Base-by-base conservation (phyloP, 371 early-diverging fungal genomes). In the Syncephalis fuscata region DNA sequence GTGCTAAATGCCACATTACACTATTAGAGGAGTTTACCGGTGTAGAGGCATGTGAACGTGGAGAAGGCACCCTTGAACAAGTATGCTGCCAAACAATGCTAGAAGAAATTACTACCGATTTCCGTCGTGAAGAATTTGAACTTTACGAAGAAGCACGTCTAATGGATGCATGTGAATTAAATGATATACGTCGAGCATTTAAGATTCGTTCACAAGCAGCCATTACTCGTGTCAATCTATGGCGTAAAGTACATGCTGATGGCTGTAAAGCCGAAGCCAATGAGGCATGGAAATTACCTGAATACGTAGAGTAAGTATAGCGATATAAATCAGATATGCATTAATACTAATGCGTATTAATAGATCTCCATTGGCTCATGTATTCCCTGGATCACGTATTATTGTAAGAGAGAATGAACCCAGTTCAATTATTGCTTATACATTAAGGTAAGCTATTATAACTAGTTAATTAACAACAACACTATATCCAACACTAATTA, bases 401-500 rank as follows among this genome's bases (percentile, higher is more conserved):
- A 74, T 93, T 23, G 78, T 92, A 1, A 70, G 92, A 32, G 94
- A 95, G 60, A 81, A 87, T 37, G 93, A 95, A 54, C 92, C 92
- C 2, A 85, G 85, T 53, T 90, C 92, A 0, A 86, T 95, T 45
- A 80, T 95, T 23, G 88, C 96, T 0, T 82, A 82, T 51, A 78
- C 91, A 4, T 64, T 93, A 25, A 65, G 67, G 57, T 76, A 45
- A 17, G n/a, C n/a, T n/a, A n/a, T n/a, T n/a, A n/a, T n/a, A n/a
- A n/a, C n/a, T n/a, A n/a, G n/a, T n/a, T n/a, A n/a, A n/a, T n/a
- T n/a, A n/a, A n/a, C n/a, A n/a, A n/a, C n/a, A n/a, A n/a, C n/a
- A n/a, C n/a, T n/a, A n/a, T n/a, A n/a, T n/a, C n/a, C n/a, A n/a
- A n/a, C n/a, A n/a, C n/a, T n/a, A n/a, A n/a, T n/a, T n/a, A n/a